phyloP scores from a whole-genome alignment of 768 basidiomycete genomes.

The Suillus fuscotomentosus region DNA sequence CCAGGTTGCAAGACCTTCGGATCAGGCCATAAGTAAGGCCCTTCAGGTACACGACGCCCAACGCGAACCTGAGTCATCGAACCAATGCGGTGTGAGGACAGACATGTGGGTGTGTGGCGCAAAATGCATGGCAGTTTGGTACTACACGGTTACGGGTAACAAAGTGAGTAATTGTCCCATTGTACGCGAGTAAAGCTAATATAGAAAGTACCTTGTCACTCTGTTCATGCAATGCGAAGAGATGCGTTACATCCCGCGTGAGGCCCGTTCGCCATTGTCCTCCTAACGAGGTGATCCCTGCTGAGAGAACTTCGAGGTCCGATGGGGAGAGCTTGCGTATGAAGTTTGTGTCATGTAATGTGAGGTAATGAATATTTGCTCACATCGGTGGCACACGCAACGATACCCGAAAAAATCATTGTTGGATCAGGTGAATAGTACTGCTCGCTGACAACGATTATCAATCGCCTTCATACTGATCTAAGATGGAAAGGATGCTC shows the following conservation, averaged over 20 bases:
- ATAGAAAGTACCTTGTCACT: constrained; percentile 46
- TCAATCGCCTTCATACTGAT: constrained; percentile 6
- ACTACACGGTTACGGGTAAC: constrained; percentile 23
- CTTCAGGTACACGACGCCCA: constrained; percentile 50
- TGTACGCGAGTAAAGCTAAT: background rate
- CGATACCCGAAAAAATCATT: constrained; percentile 81
- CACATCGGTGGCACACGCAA: constrained; percentile 71
- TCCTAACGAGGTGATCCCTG: constrained; percentile 71
- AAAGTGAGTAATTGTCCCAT: background rate
- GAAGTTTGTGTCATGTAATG: constrained; percentile 1
- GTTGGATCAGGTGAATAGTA: constrained; percentile 76
- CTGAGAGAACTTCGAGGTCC: constrained; percentile 73
- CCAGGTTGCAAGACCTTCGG: constrained; percentile 46
- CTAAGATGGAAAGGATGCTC: constrained; percentile 21
- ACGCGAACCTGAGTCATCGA: constrained; percentile 75
- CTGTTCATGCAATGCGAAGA: constrained; percentile 58
- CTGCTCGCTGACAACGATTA: constrained; percentile 36
- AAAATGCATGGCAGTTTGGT: constrained; percentile 53
- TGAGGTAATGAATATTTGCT: constrained; percentile 13
- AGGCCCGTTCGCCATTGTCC: constrained; percentile 79
- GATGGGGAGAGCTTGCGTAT: constrained; percentile 48
- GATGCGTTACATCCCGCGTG: constrained; percentile 85
- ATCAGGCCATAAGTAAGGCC: constrained; percentile 72
- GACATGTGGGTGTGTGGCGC: constrained; percentile 57
- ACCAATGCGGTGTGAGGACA: constrained; percentile 89